A percentile compares a stretch with the other conserved stretches of the same genome.
Evolutionary conservation across 83 land plant species (phyloP).

Genomic region (Diphasiastrum complanatum): DNA sequence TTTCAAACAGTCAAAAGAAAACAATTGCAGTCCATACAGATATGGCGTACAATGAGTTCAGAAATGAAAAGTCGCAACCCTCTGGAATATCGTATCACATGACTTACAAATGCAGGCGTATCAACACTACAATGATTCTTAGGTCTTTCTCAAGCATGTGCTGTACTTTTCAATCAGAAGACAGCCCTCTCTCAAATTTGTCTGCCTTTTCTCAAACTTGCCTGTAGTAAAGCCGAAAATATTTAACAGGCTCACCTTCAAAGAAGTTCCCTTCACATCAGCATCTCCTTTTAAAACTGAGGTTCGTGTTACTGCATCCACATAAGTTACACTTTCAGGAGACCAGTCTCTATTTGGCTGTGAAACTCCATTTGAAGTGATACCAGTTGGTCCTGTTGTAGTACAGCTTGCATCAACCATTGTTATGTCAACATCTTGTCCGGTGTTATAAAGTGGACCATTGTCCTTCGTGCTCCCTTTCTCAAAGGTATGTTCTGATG

Average conservation of each 20-base stretch:
- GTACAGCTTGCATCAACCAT: conserved; percentile 65
- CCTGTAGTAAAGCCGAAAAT: background rate
- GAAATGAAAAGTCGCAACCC: too few species aligned
- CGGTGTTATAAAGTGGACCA: conserved; percentile 39
- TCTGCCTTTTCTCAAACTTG: too few species aligned
- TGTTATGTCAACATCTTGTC: conserved; percentile 52
- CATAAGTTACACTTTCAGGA: conserved; percentile 48
- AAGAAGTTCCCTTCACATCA: conserved; percentile 63
- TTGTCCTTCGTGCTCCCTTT: conserved; percentile 48
- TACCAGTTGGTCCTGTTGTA: conserved; percentile 19
- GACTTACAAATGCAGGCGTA: too few species aligned
- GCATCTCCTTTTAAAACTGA: conserved; percentile 64
- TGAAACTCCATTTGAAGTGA: conserved; percentile 21
- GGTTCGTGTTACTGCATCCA: conserved; percentile 77
- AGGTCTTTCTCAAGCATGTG: too few species aligned
- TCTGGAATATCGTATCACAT: too few species aligned
- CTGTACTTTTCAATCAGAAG: too few species aligned
- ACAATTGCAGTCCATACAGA: too few species aligned
- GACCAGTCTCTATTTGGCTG: conserved; percentile 22
- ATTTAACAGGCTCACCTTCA: conserved; percentile 49
- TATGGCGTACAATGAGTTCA: too few species aligned
- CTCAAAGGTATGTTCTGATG: conserved; percentile 51
- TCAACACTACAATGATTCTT: too few species aligned
- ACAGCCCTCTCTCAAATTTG: too few species aligned
- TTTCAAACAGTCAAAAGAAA: too few species aligned